Percentiles rank a stretch among this genome's conserved stretches.
Conservation (phyloP, 2,329 filamentous ascomycete species). For the Penicillium italicum region DNA sequence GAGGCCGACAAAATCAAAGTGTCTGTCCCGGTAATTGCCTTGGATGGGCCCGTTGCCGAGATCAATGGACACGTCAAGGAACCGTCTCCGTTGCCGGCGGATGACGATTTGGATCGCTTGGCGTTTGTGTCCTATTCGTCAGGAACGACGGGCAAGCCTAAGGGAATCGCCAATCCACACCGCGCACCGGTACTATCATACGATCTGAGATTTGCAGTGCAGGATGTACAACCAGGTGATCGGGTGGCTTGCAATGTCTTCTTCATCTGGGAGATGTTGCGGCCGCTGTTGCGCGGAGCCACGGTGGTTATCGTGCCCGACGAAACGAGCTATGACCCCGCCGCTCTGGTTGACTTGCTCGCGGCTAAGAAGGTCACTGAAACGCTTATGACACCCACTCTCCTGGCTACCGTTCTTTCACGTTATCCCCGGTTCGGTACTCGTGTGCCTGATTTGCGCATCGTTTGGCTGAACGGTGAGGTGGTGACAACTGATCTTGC, state of each 20-base stretch:
- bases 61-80: constrained; percentile 43
- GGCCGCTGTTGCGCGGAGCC: constrained; percentile 70
- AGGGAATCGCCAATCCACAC: constrained; percentile 77
- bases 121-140: constrained; percentile 80
- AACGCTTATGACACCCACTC: constrained; percentile 78
- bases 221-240: constrained; percentile 67
- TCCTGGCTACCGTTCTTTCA: constrained; percentile 69
- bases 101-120: constrained; percentile 68
- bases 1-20: constrained; percentile 64
- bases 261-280: constrained; percentile 80
- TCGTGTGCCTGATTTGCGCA: constrained; percentile 63
- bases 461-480: constrained; percentile 77
- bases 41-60: constrained; percentile 50
- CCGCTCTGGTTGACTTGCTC: constrained; percentile 68
- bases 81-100: constrained; percentile 53
- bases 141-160: constrained; percentile 74
- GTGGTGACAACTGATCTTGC: constrained; percentile 76
- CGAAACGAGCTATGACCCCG: constrained; percentile 72
- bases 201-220: constrained; percentile 65
- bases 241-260: constrained; percentile 85
- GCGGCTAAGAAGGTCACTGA: constrained; percentile 66
- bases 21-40: constrained; percentile 57
- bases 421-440: constrained; percentile 63
- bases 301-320: constrained; percentile 74
- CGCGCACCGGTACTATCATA: constrained; percentile 71